Evolutionary conservation across 2,329 filamentous ascomycete genomes (phyloP), one percentile per base, ranked within the genome.

Genomic region (Phaeophleospora eucalypticola): DNA sequence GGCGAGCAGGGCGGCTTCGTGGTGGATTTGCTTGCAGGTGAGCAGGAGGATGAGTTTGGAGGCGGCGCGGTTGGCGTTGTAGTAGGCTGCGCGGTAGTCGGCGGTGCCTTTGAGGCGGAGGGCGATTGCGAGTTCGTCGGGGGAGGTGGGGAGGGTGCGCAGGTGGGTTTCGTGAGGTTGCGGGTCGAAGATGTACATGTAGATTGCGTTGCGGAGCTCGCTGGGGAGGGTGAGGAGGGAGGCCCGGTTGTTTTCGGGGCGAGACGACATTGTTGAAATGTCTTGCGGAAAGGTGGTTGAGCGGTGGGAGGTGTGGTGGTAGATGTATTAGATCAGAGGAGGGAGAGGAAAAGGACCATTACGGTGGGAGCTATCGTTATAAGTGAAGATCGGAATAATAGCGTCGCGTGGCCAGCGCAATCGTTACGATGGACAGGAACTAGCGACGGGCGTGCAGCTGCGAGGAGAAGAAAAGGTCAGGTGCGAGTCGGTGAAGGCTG

Each of bases 1-100:
- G 36, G 64, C 63, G 36, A 67, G 55, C 9, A 66, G 57, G 20
- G 57, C 48, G 15, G 61, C 58, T 58, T 65, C 63, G 20, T 42
- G 20, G 52, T 61, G 56, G 49, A 62, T 58, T 39, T 61, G 58
- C 18, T 43, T 46, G 48, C 58, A 61, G 19, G 56, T 57, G 4
- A 21, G 49, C n/a, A 59, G 54, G 32, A 58, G 9, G 38, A 29
- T n/a, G 21, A 60, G 56, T 16, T 41, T 46, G 15, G 36, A 36
- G 38, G 35, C 40, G 36, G 48, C 33, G 33, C 40, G 37, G 29
- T 51, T 41, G 18, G 37, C 15, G 14, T 44, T 17, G 41, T 43
- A 32, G 29, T 52, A 46, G 16, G 32, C 27, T 14, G 49, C 12
- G n/a, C 37, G 44, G 41, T 46, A 49, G 17, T 35, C 27, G 21